Percentiles rank a stretch among this genome's conserved stretches.
Evolutionary conservation across 768 basidiomycete species (phyloP).

Genomic region (Daedaleopsis sinensis): DNA sequence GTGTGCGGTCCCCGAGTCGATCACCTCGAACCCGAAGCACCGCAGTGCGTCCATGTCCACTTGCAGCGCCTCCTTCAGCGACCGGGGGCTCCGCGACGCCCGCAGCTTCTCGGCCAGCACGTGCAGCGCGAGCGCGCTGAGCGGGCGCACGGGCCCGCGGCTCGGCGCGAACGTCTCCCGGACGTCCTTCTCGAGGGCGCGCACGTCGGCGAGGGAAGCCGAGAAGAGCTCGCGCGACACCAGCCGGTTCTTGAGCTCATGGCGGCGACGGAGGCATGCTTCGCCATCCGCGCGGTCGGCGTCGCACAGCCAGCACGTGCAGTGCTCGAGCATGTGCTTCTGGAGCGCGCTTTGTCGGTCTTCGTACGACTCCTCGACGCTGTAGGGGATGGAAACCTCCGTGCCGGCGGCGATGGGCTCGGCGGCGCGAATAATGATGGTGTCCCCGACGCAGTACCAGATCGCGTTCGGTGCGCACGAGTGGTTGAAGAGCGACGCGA

Average conservation of each 20-base stretch:
- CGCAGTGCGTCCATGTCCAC: conserved; percentile 10
- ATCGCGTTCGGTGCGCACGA: conserved; percentile 30
- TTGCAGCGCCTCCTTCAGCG: conserved; percentile 8
- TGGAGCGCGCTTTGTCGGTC: conserved; percentile 11
- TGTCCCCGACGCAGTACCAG: conserved; percentile 30
- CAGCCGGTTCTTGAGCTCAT: background rate
- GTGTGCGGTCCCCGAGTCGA: background rate
- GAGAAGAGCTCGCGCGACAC: background rate
- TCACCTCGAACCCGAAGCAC: conserved; percentile 8
- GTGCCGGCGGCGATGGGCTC: conserved; percentile 29
- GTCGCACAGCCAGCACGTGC: conserved; percentile 20
- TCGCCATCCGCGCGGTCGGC: conserved; percentile 18
- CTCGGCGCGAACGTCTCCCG: conserved; percentile 10
- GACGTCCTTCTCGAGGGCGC: conserved; percentile 11
- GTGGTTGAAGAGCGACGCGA: conserved; percentile 40
- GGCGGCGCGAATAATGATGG: conserved; percentile 35
- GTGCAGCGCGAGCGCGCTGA: conserved; percentile 14
- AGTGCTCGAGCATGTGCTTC: conserved; percentile 18
- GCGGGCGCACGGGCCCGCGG: conserved; percentile 11
- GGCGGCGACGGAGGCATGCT: conserved; percentile 2
- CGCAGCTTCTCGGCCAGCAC: conserved; percentile 17
- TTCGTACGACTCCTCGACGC: conserved; percentile 13
- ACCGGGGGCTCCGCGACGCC: background rate
- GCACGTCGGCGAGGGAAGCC: conserved; percentile 5
- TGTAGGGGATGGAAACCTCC: conserved; percentile 29